Percentiles rank a stretch among this genome's conserved stretches.
Evolutionary conservation across 2,329 filamentous ascomycete genomes (phyloP).

Genomic region (Ophiostoma piceae): DNA sequence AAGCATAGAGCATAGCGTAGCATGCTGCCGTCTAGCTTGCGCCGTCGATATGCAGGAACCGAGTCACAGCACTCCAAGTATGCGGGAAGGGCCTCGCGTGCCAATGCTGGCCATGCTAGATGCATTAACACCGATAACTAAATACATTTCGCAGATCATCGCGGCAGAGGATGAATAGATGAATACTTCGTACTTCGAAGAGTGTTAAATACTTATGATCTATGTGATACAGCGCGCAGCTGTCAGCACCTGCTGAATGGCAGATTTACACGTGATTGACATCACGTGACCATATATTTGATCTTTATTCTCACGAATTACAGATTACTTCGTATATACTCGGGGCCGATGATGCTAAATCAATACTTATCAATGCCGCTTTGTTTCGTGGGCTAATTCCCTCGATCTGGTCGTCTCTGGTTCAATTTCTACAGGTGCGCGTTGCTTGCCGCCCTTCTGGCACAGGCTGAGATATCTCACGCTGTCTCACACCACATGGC

Average conservation of each 20-base stretch:
- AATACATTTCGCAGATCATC: constrained; percentile 4
- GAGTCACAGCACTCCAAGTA: background rate
- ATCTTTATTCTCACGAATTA: background rate
- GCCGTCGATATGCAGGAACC: background rate
- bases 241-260: background rate
- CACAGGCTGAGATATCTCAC: background rate
- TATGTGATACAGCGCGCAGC: background rate
- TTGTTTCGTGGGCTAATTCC: background rate
- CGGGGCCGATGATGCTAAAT: background rate
- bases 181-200: background rate
- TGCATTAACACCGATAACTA: constrained; percentile 1
- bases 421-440: background rate
- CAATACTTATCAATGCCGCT: background rate
- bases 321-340: background rate
- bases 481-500: background rate
- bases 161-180: background rate
- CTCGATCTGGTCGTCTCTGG: background rate
- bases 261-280: background rate
- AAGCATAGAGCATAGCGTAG: background rate
- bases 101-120: background rate
- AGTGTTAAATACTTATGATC: background rate
- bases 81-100: background rate
- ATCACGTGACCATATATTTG: background rate
- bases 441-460: background rate
- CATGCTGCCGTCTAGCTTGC: background rate